phyloP scores from a whole-genome alignment of 495 filamentous ascomycete species.

The Trichocladium uniseriatum region DNA sequence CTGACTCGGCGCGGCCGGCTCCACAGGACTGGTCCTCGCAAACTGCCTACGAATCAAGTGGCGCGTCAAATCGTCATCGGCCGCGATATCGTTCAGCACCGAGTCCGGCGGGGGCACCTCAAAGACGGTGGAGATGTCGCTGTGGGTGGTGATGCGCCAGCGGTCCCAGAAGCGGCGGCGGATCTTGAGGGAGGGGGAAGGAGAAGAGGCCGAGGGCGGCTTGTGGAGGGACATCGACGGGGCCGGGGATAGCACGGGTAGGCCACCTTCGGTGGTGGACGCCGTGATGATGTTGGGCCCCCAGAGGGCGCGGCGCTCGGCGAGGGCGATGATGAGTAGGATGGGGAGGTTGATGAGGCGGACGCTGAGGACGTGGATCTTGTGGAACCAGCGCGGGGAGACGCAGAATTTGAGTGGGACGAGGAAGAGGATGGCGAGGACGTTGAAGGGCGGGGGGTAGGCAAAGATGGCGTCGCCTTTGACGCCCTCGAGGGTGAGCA shows the following conservation, averaged over 20 bases:
- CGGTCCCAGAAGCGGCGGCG: conserved; percentile 33
- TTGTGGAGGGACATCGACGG: conserved; percentile 2
- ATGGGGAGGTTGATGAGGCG: conserved; percentile 57
- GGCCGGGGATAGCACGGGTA: conserved; percentile 3
- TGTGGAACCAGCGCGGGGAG: conserved; percentile 66
- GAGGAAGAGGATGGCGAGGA: conserved; percentile 53
- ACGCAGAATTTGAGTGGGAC: conserved; percentile 57
- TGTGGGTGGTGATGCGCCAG: conserved; percentile 48
- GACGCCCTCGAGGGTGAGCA: conserved; percentile 67
- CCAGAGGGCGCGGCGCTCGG: conserved; percentile 46
- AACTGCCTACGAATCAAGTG: conserved; percentile 42
- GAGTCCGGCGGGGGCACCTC: conserved; percentile 55
- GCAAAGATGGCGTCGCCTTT: conserved; percentile 66
- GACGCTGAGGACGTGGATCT: conserved; percentile 58
- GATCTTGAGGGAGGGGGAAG: conserved; percentile 14
- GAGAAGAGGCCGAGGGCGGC: not conserved
- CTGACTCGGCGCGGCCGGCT: not conserved
- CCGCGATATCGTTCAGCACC: conserved; percentile 45
- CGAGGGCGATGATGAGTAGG: conserved; percentile 48
- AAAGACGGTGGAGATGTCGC: conserved; percentile 59
- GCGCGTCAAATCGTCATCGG: conserved; percentile 43
- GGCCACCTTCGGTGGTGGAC: not conserved
- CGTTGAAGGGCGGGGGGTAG: conserved; percentile 65
- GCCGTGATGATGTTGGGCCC: conserved; percentile 2
- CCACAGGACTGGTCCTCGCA: not conserved